Percentiles rank a stretch among this genome's conserved stretches.
Conservation (phyloP, 257 asterid species). For the Prunella vulgaris region DNA sequence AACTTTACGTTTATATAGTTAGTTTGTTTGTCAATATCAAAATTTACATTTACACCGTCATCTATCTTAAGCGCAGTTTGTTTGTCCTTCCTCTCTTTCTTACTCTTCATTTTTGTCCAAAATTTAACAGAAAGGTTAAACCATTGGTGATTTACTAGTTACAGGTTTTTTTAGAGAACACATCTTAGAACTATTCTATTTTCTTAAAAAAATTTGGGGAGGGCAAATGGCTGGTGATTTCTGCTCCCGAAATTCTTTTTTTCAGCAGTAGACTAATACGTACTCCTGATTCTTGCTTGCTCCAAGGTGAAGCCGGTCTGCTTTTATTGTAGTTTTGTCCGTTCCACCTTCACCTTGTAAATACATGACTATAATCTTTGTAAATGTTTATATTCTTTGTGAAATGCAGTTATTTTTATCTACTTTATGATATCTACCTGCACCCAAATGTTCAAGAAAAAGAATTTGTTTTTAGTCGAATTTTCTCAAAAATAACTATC, state of each 20-base stretch:
- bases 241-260: neutral
- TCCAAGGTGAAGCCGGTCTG: constrained; percentile 4
- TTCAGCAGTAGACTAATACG: neutral
- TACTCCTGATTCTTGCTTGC: constrained; percentile 11
- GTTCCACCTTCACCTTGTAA: neutral
- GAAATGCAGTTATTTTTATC: neutral
- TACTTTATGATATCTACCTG: neutral
- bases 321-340: neutral
- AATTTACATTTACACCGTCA: too few relatives aligned
- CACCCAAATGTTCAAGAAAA: neutral
- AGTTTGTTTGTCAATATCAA: too few relatives aligned
- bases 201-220: neutral
- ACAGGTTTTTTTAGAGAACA: neutral
- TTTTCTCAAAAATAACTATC: constrained; percentile 1
- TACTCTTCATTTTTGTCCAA: neutral
- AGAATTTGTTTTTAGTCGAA: neutral
- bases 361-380: neutral
- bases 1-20: too few relatives aligned
- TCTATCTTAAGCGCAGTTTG: constrained; percentile 3
- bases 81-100: neutral
- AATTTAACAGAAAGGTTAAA: neutral
- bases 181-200: neutral
- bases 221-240: neutral
- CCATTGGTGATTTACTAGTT: neutral
- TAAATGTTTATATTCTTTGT: neutral